Evolutionary conservation across 495 filamentous ascomycete genomes (phyloP).

Genomic region (Lichenothelia convexa): DNA sequence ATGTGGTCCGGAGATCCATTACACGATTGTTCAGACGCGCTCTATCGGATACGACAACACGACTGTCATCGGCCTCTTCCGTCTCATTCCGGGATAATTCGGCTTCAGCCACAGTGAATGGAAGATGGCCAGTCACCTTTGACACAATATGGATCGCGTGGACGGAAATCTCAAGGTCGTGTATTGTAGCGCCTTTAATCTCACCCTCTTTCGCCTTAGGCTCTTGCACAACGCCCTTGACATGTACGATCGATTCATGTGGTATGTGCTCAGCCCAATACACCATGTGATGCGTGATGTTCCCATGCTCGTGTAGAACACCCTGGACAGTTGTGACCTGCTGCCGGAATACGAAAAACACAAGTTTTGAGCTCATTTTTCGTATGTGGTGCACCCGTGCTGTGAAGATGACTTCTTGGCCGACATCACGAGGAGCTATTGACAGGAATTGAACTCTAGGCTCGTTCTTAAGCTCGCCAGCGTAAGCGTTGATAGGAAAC

Average conservation of each 20-base stretch:
- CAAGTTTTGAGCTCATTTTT: conserved; percentile 78
- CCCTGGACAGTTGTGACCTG: conserved; percentile 68
- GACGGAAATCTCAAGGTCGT: conserved; percentile 23
- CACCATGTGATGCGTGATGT: conserved; percentile 38
- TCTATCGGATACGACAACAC: conserved; percentile 47
- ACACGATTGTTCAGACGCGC: conserved; percentile 77
- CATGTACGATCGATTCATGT: conserved; percentile 44
- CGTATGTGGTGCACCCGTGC: conserved; percentile 75
- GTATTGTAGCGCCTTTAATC: conserved; percentile 25
- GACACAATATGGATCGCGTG: conserved; percentile 36
- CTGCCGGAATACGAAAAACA: conserved; percentile 77
- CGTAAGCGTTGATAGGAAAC: conserved; percentile 23
- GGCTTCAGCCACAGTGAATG: conserved; percentile 46
- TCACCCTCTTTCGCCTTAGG: conserved; percentile 33
- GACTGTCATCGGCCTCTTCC: conserved; percentile 15
- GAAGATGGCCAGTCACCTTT: conserved; percentile 35
- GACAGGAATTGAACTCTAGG: conserved; percentile 18
- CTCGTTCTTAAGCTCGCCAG: conserved; percentile 22
- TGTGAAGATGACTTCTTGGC: conserved; percentile 60
- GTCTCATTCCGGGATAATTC: conserved; percentile 27
- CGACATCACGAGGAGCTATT: conserved; percentile 28
- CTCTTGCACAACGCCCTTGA: conserved; percentile 23
- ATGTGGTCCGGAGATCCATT: conserved; percentile 74
- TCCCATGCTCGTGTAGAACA: conserved; percentile 41
- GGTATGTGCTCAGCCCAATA: conserved; percentile 55